phyloP scores from a whole-genome alignment of 805 yeast species.

The Candida ponderosae region DNA sequence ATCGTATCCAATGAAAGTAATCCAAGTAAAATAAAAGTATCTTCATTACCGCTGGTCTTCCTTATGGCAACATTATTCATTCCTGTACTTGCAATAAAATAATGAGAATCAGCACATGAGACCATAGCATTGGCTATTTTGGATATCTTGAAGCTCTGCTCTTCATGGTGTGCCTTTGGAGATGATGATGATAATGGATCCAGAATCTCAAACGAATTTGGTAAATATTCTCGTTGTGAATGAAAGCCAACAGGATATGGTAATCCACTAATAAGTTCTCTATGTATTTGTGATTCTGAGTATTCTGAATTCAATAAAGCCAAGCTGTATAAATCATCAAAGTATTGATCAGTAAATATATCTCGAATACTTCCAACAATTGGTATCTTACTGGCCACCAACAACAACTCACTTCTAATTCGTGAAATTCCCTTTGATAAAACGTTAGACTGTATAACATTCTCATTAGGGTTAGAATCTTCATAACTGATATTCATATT shows the following conservation, averaged over 20 bases:
- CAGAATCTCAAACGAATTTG: not conserved
- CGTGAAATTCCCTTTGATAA: conserved; percentile 33
- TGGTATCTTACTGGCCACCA: conserved; percentile 35
- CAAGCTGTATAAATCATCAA: conserved; percentile 37
- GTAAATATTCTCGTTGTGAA: conserved; percentile 1
- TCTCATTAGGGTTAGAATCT: conserved; percentile 15
- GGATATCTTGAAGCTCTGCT: too few relatives aligned
- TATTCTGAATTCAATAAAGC: conserved; percentile 36
- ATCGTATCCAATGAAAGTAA: not conserved
- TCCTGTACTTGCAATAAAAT: conserved; percentile 39
- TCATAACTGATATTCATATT: conserved; percentile 28
- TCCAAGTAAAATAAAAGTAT: conserved; percentile 36
- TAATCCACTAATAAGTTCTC: conserved; percentile 43
- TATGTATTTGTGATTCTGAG: conserved; percentile 40
- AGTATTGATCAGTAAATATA: conserved; percentile 43
- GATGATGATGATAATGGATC: conserved; percentile 27
- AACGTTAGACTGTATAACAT: conserved; percentile 15
- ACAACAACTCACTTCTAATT: conserved; percentile 30
- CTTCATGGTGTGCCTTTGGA: too few relatives aligned
- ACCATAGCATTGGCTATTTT: conserved; percentile 30
- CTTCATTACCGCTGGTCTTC: conserved; percentile 41
- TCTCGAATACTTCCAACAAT: conserved; percentile 38
- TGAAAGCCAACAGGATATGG: conserved; percentile 43
- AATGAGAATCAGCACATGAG: conserved; percentile 36
- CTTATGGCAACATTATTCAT: conserved; percentile 41